Evolutionary conservation across 2,329 filamentous ascomycete genomes (phyloP).

Genomic region (Fusarium anguioides): DNA sequence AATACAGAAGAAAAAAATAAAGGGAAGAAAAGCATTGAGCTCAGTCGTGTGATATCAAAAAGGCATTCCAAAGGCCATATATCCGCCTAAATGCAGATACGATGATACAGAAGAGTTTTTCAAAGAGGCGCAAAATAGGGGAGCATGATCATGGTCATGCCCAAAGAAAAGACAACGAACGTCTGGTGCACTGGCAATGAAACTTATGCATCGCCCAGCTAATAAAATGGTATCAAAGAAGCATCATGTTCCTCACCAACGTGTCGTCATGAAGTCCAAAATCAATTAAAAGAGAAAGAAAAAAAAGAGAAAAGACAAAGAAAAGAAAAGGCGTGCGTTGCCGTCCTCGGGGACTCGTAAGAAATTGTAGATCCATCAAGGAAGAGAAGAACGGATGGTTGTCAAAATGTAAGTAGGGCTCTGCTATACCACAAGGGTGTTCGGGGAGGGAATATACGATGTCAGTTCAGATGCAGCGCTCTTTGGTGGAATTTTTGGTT

Average conservation of each 20-base stretch:
- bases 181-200: slow-evolving; percentile 41
- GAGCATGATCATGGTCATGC: slow-evolving; percentile 20
- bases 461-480: slow-evolving; percentile 3
- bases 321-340: neutral
- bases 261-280: slow-evolving; percentile 41
- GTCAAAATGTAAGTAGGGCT: slow-evolving; percentile 8
- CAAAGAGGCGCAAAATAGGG: slow-evolving; percentile 25
- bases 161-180: slow-evolving; percentile 37
- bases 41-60: slow-evolving; percentile 43
- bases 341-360: slow-evolving; percentile 36
- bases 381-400: slow-evolving; percentile 24
- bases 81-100: slow-evolving; percentile 21
- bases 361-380: slow-evolving; percentile 31
- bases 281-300: slow-evolving; percentile 11
- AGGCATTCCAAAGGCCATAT: slow-evolving; percentile 18
- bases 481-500: slow-evolving; percentile 21
- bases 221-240: slow-evolving; percentile 48
- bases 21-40: slow-evolving; percentile 37
- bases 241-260: slow-evolving; percentile 43
- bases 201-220: slow-evolving; percentile 42
- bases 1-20: slow-evolving; percentile 31
- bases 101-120: slow-evolving; percentile 28
- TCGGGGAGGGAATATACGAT: slow-evolving; percentile 17
- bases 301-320: slow-evolving; percentile 9
- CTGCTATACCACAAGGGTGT: slow-evolving; percentile 13